phyloP scores from a whole-genome alignment of 257 asterid genomes.

The Capsicum rhomboideum region DNA sequence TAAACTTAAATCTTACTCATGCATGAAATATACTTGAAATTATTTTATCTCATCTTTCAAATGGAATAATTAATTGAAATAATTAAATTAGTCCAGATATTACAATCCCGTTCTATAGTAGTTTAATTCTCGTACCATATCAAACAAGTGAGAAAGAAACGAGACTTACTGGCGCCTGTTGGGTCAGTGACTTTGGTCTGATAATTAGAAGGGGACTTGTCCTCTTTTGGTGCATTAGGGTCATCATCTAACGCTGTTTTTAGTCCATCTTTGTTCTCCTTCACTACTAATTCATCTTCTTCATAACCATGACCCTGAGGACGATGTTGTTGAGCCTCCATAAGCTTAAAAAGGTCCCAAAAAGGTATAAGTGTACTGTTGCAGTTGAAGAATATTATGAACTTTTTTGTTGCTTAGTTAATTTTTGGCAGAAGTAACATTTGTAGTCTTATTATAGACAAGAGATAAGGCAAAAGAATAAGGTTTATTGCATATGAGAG shows the following conservation, averaged over 20 bases:
- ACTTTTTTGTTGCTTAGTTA: background rate
- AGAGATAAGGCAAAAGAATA: background rate
- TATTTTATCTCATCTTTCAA: no score
- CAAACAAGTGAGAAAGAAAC: no score
- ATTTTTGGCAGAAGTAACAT: background rate
- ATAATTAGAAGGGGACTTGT: constrained; percentile 25
- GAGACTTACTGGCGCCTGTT: constrained; percentile 29
- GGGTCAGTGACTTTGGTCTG: constrained; percentile 55
- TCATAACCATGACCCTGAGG: background rate
- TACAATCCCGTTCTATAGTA: no score
- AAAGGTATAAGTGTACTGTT: background rate
- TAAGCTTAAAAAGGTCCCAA: background rate
- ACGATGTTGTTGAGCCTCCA: background rate
- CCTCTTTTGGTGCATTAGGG: constrained; percentile 29
- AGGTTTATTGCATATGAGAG: background rate
- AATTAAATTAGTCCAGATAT: no score
- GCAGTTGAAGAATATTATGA: background rate
- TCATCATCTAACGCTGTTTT: constrained; percentile 26
- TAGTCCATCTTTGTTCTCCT: constrained; percentile 4
- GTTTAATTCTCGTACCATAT: no score
- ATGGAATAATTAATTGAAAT: no score
- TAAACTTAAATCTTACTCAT: no score
- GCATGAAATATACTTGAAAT: no score
- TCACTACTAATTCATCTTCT: background rate
- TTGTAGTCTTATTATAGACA: background rate